Evolutionary conservation across 1,284 basidiomycete genomes (phyloP), one percentile per base, ranked within the genome.

Genomic region (Apiotrichum siamense): DNA sequence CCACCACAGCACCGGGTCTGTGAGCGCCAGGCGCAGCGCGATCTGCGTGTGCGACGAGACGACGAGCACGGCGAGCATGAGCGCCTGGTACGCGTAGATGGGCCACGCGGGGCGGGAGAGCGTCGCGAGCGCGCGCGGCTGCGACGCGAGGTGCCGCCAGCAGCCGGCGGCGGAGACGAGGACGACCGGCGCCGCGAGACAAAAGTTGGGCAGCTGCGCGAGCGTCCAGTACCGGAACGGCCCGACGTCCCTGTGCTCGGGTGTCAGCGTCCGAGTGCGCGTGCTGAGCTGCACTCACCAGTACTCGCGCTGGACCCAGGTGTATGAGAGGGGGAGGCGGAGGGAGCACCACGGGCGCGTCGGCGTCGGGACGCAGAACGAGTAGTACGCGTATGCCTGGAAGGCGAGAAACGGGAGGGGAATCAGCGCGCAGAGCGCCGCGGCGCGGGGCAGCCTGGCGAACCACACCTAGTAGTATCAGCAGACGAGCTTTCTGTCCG

Each of bases 41-140:
- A 97, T 97, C 68, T 98, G 94, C 1, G 86, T 86, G 65, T 98
- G 90, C 0, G 91, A 86, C 5, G 81, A 79, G 63, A 93, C 81
- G 10, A 93, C 75, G 20, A 97, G 77, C 18, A 86, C 75, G 25
- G 78, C 66, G 7, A 80, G 78, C 44, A 87, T 75, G 29, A 81
- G 59, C 17, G 83, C 65, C 20, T 85, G 81, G 60, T 91, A 83
- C 15, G 89, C 73, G 0, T 83, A 80, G 69, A 5, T 21, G n/a
- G 27, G 27, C 6, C 12, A 17, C 10, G 10, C 27, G 27, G 23
- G 27, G 11, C 5, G 10, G 12, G 18, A 3, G 78, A 59, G 20
- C 74, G 72, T 2, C 49, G 52, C 67, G 80, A 33, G 29, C 12
- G 17, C 25, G n/a, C 25, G 7, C 25, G 11, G 27, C 4, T 5